These are phyloP conservation scores for Termitomyces sp. DNA, from an alignment of 768 basidiomycete species.

Conservation along the genomic window DNA sequence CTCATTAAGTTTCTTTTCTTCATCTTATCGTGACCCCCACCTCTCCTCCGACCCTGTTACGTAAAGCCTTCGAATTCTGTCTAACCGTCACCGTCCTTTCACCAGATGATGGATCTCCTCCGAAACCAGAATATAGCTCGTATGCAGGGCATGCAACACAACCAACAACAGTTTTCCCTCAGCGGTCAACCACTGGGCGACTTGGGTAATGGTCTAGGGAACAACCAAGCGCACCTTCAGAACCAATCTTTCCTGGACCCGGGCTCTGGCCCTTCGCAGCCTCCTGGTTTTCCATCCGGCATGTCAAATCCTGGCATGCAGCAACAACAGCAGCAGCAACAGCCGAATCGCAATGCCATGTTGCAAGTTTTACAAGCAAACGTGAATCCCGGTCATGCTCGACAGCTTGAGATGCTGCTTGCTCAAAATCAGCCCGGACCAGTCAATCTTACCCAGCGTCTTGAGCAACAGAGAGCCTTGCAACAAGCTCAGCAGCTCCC, in stretches of 20 bases:
- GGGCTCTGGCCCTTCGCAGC: conserved; percentile 24
- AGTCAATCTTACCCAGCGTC: conserved; percentile 25
- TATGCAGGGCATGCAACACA: conserved; percentile 28
- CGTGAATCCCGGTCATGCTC: conserved; percentile 20
- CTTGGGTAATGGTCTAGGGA: conserved; percentile 21
- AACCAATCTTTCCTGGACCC: conserved; percentile 29
- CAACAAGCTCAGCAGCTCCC: conserved; percentile 20
- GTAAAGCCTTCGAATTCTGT: conserved; percentile 14
- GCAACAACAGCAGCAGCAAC: conserved; percentile 10
- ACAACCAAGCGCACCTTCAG: conserved; percentile 24
- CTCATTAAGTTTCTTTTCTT: conserved; percentile 1
- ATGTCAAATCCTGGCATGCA: conserved; percentile 26
- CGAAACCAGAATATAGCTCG: conserved; percentile 37
- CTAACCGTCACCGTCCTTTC: conserved; percentile 19
- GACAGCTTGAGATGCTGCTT: conserved; percentile 46
- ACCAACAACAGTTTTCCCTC: conserved; percentile 39
- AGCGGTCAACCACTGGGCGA: conserved; percentile 32
- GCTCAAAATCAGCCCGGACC: conserved; percentile 37
- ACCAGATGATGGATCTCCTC: conserved; percentile 40
- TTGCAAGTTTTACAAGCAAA: conserved; percentile 30
- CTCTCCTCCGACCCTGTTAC: conserved; percentile 15
- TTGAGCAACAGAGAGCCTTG: conserved; percentile 21
- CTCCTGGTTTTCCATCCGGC: conserved; percentile 33
- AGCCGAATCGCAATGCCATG: conserved; percentile 27
- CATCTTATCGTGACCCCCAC: conserved; percentile 16